Percentiles rank a stretch among this genome's conserved stretches.
Conservation (phyloP, 2,329 filamentous ascomycete genomes). For the Sporothrix pseudoabietina region DNA sequence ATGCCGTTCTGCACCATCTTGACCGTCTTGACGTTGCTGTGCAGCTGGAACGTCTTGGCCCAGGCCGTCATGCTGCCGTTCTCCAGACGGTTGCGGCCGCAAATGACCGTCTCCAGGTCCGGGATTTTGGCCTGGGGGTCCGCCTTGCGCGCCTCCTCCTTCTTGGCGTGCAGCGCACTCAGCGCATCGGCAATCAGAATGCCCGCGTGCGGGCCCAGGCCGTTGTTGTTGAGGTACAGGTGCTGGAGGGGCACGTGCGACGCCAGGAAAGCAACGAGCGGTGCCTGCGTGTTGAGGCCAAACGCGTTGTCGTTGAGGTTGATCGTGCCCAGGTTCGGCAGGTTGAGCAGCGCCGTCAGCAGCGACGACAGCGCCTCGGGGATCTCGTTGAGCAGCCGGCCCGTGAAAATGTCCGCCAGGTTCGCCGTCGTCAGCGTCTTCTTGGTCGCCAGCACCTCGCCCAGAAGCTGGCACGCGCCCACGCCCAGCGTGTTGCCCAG, state of each 20-base stretch:
- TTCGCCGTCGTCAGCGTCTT: slow-evolving; percentile 82
- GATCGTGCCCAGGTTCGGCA: slow-evolving; percentile 83
- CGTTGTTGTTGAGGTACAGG: slow-evolving; percentile 97
- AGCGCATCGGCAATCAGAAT: slow-evolving; percentile 87
- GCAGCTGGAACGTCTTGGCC: slow-evolving; percentile 83
- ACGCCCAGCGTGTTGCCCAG: slow-evolving; percentile 92
- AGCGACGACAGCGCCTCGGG: slow-evolving; percentile 84
- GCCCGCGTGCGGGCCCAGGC: slow-evolving; percentile 87
- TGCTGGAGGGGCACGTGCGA: slow-evolving; percentile 88
- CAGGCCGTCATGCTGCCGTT: slow-evolving; percentile 94
- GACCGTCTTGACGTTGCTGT: slow-evolving; percentile 78
- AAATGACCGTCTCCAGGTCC: slow-evolving; percentile 92
- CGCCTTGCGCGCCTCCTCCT: slow-evolving; percentile 72
- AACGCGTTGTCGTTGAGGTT: slow-evolving; percentile 99
- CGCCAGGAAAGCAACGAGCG: slow-evolving; percentile 87
- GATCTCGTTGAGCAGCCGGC: slow-evolving; percentile 89
- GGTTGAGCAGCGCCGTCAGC: slow-evolving; percentile 81
- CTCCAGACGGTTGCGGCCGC: slow-evolving; percentile 92
- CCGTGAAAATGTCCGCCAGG: slow-evolving; percentile 96
- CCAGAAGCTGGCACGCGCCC: slow-evolving; percentile 81
- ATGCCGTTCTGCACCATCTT: slow-evolving; percentile 99
- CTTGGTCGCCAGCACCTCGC: slow-evolving; percentile 80
- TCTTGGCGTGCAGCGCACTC: slow-evolving; percentile 77
- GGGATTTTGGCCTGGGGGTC: slow-evolving; percentile 61
- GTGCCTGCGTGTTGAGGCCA: slow-evolving; percentile 90